Base-by-base conservation (phyloP, 2,329 filamentous ascomycete genomes). In the Fusarium tricinctum region DNA sequence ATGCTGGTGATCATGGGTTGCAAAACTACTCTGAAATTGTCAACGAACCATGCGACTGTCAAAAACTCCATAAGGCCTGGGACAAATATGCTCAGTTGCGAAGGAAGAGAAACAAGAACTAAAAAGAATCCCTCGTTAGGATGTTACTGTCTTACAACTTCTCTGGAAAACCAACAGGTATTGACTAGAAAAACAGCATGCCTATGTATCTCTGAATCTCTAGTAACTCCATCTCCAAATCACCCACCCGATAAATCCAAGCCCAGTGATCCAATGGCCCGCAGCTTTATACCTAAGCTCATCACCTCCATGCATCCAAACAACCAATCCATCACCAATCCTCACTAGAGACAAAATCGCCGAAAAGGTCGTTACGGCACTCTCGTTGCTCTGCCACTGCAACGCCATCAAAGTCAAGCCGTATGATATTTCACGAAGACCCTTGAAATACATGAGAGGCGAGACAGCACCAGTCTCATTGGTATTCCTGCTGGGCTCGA, bases 361-460 rank as follows among this genome's bases (percentile, higher is more conserved):
- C 2, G 73, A 70, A 38, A 78, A 69, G 0, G 74, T 73, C 4
- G 74, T 79, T 13, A 80, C 58, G 3, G 73, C 77, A 3, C 35
- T 47, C 20, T 73, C 69, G 32, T 76, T 74, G 23, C 68, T 74
- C 43, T 77, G 77, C 17, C 58, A 59, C 49, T 79, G 75, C 17
- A 79, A 54, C 15, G 60, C 69, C 23, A 78, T 48, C 47, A 79
- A 45, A 0, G 71, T 54, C 3, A 75, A n/a, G 17, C 78, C 78
- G 48, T 76, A 79, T 3, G 68, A 73, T 5, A 79, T 43, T 57
- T 80, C 78, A 4, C 78, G 75, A 10, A 77, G 68, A 8, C 76
- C 77, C 52, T 80, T 79, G 58, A 79, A 73, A 48, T 77, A 77
- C 62, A 80, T 75, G 19, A 79, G 75, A 3, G 78, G 74, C 22